Evolutionary conservation across 495 filamentous ascomycete genomes (phyloP), one percentile per base, ranked within the genome.

Genomic region (Tuber umbilicatum): DNA sequence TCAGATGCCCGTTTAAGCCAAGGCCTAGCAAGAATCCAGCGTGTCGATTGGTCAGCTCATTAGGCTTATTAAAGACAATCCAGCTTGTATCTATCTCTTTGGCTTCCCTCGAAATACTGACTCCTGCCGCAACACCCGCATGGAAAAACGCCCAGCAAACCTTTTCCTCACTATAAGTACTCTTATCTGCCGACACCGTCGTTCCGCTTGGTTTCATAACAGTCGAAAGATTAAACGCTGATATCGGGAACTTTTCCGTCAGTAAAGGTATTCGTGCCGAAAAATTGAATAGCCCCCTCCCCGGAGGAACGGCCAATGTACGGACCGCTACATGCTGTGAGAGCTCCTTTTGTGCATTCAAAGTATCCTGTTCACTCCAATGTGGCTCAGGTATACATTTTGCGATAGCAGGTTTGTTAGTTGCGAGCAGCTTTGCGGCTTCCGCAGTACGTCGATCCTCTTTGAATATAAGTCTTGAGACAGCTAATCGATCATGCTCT

Each of bases 141-240:
- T 99, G 94, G 85, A 99, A 99, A 84, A 97, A 99, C 0, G 94
- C 95, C 95, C 95, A 99, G 82, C 90, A 91, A 27, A 95, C 91
- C 84, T 97, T 98, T 82, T 99, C 95, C 83, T 99, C 95, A 0
- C 91, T 92, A 78, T 94, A 96, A 2, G 89, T 85, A 35, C 84
- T 86, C 78, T 93, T 91, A 80, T 99, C 96, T 14, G 93, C 93
- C 39, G 90, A 92, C 23, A 97, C 91, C 14, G 92, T 95, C 55
- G 92, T 93, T 79, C 94, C 94, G 67, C 91, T 89, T 21, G 96
- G 95, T 78, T 93, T 93, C 87, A 99, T 93, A 19, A 94, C 84
- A 77, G 93, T 97, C 70, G 89, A 90, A 42, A 97, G 86, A 69
- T 91, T 94, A 84, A 98, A 99, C 5, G 93, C 93, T 43, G 89